A percentile compares a stretch with the other conserved stretches of the same genome.
Conservation (phyloP, 208 protist species). For the Zelonia costaricensis region DNA sequence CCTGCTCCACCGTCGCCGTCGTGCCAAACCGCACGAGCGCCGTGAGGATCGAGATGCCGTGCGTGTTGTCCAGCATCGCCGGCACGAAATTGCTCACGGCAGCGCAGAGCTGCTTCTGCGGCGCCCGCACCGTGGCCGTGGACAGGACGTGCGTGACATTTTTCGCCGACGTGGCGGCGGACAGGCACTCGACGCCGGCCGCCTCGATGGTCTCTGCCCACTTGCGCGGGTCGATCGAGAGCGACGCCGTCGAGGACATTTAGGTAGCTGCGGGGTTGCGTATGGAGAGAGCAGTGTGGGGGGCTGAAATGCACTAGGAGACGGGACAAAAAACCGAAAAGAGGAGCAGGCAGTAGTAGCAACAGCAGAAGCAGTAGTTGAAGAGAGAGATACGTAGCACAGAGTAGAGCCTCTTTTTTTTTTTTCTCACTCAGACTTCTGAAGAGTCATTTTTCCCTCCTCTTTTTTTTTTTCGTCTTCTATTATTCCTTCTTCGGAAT, state of each 20-base stretch:
- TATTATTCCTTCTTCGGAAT: no score
- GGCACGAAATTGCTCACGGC: constrained; percentile 47
- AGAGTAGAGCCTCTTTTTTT: no score
- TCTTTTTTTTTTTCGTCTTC: no score
- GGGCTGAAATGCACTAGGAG: neutral
- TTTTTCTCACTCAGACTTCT: no score
- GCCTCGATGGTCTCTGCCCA: constrained; percentile 65
- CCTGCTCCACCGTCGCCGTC: constrained; percentile 47
- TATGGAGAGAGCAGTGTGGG: neutral
- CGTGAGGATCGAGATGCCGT: constrained; percentile 64
- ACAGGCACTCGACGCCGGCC: constrained; percentile 48
- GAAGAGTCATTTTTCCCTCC: no score
- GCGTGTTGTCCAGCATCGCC: constrained; percentile 43
- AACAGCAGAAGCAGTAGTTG: no score
- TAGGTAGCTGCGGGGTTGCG: neutral
- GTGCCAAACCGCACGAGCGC: constrained; percentile 82
- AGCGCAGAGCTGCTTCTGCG: constrained; percentile 69
- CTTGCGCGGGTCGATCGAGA: constrained; percentile 62
- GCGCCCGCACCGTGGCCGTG: constrained; percentile 50
- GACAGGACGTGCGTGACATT: constrained; percentile 81
- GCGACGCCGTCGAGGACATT: constrained; percentile 21
- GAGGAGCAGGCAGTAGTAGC: neutral
- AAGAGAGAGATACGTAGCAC: no score
- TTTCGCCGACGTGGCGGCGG: constrained; percentile 50
- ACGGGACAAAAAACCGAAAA: constrained; percentile 5